Conservation (phyloP, 2,329 filamentous ascomycete species). For the Colletotrichum camelliae region DNA sequence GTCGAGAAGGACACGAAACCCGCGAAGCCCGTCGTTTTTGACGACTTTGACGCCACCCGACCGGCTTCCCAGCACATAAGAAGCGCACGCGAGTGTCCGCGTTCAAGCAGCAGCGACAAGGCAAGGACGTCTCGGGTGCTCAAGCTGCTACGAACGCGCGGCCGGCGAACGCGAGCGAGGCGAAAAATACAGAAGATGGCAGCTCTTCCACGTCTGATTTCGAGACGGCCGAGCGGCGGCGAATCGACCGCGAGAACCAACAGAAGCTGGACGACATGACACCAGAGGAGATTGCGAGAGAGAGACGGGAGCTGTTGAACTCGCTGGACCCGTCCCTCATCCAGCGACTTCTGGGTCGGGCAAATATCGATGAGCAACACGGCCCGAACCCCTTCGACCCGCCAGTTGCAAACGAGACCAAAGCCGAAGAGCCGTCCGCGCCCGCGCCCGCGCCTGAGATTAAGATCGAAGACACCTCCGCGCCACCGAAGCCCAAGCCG, state of each 20-base stretch:
- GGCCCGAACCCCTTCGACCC: constrained; percentile 49
- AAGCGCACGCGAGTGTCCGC: constrained; percentile 75
- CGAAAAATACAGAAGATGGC: constrained; percentile 19
- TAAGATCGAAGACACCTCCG: constrained; percentile 36
- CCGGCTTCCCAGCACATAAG: constrained; percentile 89
- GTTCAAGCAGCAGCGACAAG: constrained; percentile 75
- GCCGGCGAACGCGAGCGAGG: neutral
- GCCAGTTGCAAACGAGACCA: constrained; percentile 8
- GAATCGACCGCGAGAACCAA: constrained; percentile 85
- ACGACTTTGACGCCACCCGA: constrained; percentile 61
- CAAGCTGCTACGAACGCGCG: constrained; percentile 13
- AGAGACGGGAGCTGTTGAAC: constrained; percentile 80
- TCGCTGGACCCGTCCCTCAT: constrained; percentile 78
- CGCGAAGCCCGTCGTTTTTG: constrained; percentile 68
- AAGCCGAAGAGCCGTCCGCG: neutral
- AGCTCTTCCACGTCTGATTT: constrained; percentile 27
- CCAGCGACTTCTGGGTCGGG: constrained; percentile 75
- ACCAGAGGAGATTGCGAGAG: constrained; percentile 78
- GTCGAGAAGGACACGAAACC: constrained; percentile 71
- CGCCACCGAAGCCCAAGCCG: constrained; percentile 25
- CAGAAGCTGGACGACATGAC: constrained; percentile 80
- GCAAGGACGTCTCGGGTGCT: constrained; percentile 30
- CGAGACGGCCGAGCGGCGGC: constrained; percentile 65
- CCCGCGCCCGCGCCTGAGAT: constrained; percentile 33
- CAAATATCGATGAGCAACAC: constrained; percentile 73